Evolutionary conservation across 2,329 filamentous ascomycete genomes (phyloP), one percentile per base, ranked within the genome.

Genomic region (Xylariaceae sp.): DNA sequence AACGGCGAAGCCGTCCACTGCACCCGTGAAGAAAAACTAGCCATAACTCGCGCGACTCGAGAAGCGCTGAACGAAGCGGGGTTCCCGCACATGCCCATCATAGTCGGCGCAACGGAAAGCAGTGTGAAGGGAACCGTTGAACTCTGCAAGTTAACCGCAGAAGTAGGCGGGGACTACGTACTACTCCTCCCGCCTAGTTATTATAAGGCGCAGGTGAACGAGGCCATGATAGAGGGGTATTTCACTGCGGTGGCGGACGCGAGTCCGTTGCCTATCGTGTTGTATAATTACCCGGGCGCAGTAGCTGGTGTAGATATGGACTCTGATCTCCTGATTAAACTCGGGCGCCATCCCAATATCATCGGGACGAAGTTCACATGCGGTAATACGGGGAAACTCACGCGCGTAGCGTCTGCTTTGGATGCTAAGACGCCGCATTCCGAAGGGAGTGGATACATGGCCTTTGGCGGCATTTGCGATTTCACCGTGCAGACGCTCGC

Each of bases 261-360:
- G 40, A 88, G 85, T 49, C 86, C 88, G 4, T 74, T 94, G 6
- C 88, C 89, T n/a, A 71, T 95, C 52, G 81, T 95, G 60, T 76
- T 95, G 47, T 95, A 95, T 81, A 95, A 95, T 77, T 95, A 94
- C 75, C 90, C 90, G 0, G 89, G 89, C 50, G 90, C 89, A 48
- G 90, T 94, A 4, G 81, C 88, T 4, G 90, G 90, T 49, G 87
- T 95, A 67, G 90, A 95, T 71, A 87, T 95, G 82, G 89, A 94
- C 77, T 91, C 87, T 55, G 90, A 95, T 69, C 79, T 92, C 56
- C 81, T 95, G 65, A 89, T 94, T 74, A 81, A 80, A 68, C 81
- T 95, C 39, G 87, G 86, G 44, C 74, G 84, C 68, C 89, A 95
- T 73, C 83, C 85, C 61, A 95, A 95, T 73, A 89, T 95, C 66